Percentiles rank a stretch among this genome's conserved stretches.
Evolutionary conservation across 768 basidiomycete genomes (phyloP).

Genomic region (Trametes cubensis): DNA sequence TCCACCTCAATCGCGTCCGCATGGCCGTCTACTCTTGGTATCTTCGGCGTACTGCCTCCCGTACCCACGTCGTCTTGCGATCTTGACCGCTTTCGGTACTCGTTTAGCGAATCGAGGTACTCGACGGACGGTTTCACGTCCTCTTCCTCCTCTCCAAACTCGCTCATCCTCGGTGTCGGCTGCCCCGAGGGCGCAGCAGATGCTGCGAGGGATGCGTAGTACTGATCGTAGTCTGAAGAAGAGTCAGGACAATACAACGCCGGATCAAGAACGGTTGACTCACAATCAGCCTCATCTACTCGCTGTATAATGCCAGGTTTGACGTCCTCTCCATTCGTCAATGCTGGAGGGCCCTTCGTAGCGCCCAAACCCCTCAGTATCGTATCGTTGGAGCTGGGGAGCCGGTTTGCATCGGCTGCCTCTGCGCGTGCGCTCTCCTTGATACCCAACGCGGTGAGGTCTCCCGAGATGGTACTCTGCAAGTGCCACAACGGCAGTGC

Average conservation of each 20-base stretch:
- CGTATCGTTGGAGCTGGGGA: constrained; percentile 64
- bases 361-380: constrained; percentile 69
- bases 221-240: constrained; percentile 76
- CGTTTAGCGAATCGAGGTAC: constrained; percentile 70
- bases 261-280: constrained; percentile 32
- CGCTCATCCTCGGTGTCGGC: constrained; percentile 64
- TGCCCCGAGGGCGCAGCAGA: constrained; percentile 59
- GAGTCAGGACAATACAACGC: not conserved
- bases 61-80: constrained; percentile 50
- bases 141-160: constrained; percentile 62
- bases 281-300: constrained; percentile 68
- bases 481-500: constrained; percentile 93
- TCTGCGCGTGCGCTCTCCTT: constrained; percentile 66
- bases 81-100: constrained; percentile 73
- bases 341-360: constrained; percentile 39
- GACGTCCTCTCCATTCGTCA: constrained; percentile 37
- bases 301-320: constrained; percentile 45
- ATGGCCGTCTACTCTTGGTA: constrained; percentile 33
- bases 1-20: constrained; percentile 13
- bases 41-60: constrained; percentile 23
- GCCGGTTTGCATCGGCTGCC: constrained; percentile 29
- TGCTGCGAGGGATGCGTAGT: constrained; percentile 77
- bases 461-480: constrained; percentile 92
- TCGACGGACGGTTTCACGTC: constrained; percentile 69
- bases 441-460: constrained; percentile 84